Base-by-base conservation (phyloP, 2,329 filamentous ascomycete genomes). In the Fusarium poae region DNA sequence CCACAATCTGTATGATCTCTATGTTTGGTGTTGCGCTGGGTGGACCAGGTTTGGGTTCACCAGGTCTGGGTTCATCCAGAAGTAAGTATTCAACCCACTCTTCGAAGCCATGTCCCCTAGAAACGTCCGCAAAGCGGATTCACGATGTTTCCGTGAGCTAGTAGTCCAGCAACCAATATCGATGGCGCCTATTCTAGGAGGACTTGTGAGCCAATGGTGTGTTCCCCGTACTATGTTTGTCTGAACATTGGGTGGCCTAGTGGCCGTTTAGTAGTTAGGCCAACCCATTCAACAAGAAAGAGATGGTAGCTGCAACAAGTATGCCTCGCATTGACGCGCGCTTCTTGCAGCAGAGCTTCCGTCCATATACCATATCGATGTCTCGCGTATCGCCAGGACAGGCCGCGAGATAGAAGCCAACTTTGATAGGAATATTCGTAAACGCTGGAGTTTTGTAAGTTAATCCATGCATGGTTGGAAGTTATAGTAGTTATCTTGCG, bases 311-410 rank as follows among this genome's bases (percentile, higher is more conserved):
- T 64, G 62, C 54, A 50, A 57, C 32, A 54, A 40, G 37, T 21
- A 69, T 70, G 62, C 53, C 67, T 70, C 46, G 67, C 66, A 70
- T 70, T 70, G 58, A 70, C 67, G 67, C 67, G 67, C 67, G 67
- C 67, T 67, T 64, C 62, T 64, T 52, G 40, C 43, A 53, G 27
- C 35, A 46, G 25, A 45, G 11, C 42, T 53, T 58, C 37, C 21
- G 21, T 25, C 8, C 25, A 21, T 25, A 44, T 46, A 20, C 50
- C 53, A 29, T 21, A 34, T 37, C 30, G 5, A 37, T 44, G 49
- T 53, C 50, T 68, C 30, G 44, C 43, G 51, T 66, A 53, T 61
- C 51, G 61, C 61, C 40, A 48, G 49, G 46, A 34, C 40, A 39
- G 42, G 65, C 18, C 59, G 52, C 21, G n/a, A 40, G 20, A 37